These are phyloP conservation scores for Huntiella savannae DNA, from an alignment of 2,329 filamentous ascomycete species.

Conservation along the genomic window DNA sequence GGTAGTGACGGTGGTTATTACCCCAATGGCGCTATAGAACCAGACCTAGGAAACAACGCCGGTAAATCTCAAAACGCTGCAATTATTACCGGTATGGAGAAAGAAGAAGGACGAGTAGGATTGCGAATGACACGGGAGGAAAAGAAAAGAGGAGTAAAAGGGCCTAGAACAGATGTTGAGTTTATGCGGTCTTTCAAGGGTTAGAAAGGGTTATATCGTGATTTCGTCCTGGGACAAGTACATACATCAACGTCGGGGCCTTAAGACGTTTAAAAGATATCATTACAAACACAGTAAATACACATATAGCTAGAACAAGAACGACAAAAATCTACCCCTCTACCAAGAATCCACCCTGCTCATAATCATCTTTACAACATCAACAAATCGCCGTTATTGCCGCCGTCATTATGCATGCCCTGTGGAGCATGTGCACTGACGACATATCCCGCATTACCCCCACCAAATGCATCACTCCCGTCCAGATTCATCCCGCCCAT, in stretches of 20 bases:
- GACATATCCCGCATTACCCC: constrained; percentile 37
- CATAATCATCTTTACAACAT: constrained; percentile 28
- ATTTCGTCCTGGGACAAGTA: background rate
- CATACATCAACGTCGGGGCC: background rate
- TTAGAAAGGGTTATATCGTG: too few relatives aligned
- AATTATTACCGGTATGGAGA: too few relatives aligned
- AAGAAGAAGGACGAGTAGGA: too few relatives aligned
- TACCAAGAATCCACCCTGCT: background rate
- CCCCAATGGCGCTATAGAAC: too few relatives aligned
- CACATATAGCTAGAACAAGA: background rate
- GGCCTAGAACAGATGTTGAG: too few relatives aligned
- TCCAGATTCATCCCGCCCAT: constrained; percentile 55
- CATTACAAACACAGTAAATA: background rate
- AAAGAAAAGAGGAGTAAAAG: too few relatives aligned
- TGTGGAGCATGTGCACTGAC: constrained; percentile 70
- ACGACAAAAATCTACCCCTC: background rate
- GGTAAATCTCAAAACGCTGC: too few relatives aligned
- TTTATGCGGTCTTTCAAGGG: too few relatives aligned
- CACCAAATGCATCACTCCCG: constrained; percentile 44
- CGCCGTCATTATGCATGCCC: constrained; percentile 42
- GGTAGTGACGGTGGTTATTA: background rate
- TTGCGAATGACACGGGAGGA: too few relatives aligned
- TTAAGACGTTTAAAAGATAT: background rate
- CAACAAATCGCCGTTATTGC: constrained; percentile 53
- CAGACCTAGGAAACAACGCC: too few relatives aligned